Base-by-base conservation (phyloP, 148 eudicot genomes). In the Bassia scoparia region DNA sequence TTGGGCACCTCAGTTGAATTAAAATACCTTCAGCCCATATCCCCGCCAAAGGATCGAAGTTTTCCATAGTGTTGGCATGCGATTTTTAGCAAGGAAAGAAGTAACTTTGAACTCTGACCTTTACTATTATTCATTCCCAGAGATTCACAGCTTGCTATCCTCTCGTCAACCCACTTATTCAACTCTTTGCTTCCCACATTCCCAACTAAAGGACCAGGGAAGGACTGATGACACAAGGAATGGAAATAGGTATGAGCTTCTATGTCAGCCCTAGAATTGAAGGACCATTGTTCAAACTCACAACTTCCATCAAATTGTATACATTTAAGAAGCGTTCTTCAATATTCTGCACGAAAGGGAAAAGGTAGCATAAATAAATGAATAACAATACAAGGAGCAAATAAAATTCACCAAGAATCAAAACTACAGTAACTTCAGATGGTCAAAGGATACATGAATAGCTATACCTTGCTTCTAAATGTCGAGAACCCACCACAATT, bases 11-110 rank as follows among this genome's bases (percentile, higher is more conserved):
- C 67, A 62, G 14, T 46, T 46, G 48, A 72, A 61, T 13, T 54
- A 18, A 68, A 31, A 74, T 82, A 95, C 99, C 97, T 81, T 87
- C 60, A 80, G 24, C 33, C 82, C 83, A 55, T 61, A 76, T 92
- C 94, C 24, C 89, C 77, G 58, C 92, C 94, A 78, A 83, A 92
- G 76, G 96, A 87, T 58, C 99, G 91, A 21, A 95, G 88, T 84
- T 92, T 95, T 37, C 99, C 99, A 78, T 92, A 88, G 81, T 89
- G 89, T 81, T 90, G 99, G 77, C 83, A 87, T n/a, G 90, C 89
- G 75, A 95, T 84, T 84, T 89, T 95, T 49, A 92, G 89, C 84
- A 95, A 83, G 24, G 97, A 95, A 33, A 95, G 85, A 72, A 95
- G 97, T 87, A 92, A 81, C 74, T 71, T 85, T 84, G 84, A 74